Conservation (phyloP, 257 asterid species). For the Parsonsia alboflavescens region DNA sequence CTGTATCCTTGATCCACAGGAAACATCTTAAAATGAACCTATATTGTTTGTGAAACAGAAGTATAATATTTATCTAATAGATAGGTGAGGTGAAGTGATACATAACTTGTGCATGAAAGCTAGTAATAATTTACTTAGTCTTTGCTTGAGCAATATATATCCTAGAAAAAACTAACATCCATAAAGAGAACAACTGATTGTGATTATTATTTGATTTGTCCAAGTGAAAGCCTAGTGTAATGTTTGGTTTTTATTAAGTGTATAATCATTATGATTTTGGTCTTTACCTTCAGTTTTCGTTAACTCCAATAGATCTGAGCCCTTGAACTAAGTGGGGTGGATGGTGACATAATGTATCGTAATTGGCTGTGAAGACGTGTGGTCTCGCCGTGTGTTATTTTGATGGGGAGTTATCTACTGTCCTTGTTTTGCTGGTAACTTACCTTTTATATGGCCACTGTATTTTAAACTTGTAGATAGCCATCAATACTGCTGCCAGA, state of each 20-base stretch:
- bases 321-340: not conserved
- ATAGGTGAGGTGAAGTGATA: too few species aligned
- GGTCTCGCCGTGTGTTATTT: not conserved
- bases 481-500: constrained; percentile 82
- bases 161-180: too few species aligned
- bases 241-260: not conserved
- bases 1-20: too few species aligned
- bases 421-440: not conserved
- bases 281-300: not conserved
- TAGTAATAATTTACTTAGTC: too few species aligned
- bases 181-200: not conserved
- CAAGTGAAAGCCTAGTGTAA: not conserved
- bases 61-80: too few species aligned
- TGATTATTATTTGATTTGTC: not conserved
- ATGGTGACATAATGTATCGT: too few species aligned
- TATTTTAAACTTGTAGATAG: constrained; percentile 34
- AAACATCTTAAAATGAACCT: not conserved
- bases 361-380: too few species aligned
- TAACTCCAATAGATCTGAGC: not conserved
- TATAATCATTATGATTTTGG: not conserved
- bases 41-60: too few species aligned
- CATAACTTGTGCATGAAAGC: too few species aligned
- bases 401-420: not conserved
- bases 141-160: too few species aligned
- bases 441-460: not conserved